Evolutionary conservation across 768 basidiomycete species (phyloP).

Genomic region (Boletus rubropictus): DNA sequence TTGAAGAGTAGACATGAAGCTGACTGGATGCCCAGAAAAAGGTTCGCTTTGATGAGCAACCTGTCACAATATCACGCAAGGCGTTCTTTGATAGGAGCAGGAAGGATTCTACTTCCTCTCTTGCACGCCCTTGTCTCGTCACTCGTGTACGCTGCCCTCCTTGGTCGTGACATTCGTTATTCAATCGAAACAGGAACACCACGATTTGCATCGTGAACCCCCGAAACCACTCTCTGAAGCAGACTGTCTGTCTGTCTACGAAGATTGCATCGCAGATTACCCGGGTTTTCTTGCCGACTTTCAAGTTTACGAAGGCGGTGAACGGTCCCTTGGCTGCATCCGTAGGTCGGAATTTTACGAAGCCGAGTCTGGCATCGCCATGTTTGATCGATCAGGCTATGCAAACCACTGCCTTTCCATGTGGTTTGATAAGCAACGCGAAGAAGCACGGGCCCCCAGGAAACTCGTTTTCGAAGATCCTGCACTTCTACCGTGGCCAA

Average conservation of each 20-base stretch:
- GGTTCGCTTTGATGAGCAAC: slow-evolving; percentile 27
- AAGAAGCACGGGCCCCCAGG: slow-evolving; percentile 11
- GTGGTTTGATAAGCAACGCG: slow-evolving; percentile 26
- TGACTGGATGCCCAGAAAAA: slow-evolving; percentile 12
- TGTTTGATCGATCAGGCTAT: slow-evolving; percentile 25
- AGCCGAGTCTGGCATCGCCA: slow-evolving; percentile 24
- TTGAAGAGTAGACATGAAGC: not conserved
- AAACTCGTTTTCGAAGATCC: slow-evolving; percentile 23
- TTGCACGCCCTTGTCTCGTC: slow-evolving; percentile 27
- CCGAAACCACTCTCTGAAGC: slow-evolving; percentile 1
- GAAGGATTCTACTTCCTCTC: slow-evolving; percentile 10
- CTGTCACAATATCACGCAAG: slow-evolving; percentile 19
- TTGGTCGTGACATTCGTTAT: not conserved
- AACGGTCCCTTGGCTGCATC: slow-evolving; percentile 1
- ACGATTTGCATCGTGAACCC: not conserved
- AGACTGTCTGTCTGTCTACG: slow-evolving; percentile 24
- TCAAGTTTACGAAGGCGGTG: slow-evolving; percentile 14
- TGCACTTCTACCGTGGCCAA: slow-evolving; percentile 14
- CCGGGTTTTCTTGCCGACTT: slow-evolving; percentile 16
- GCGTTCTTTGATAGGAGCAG: slow-evolving; percentile 15
- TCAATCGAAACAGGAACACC: slow-evolving; percentile 15
- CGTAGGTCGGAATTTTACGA: slow-evolving; percentile 25
- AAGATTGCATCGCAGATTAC: slow-evolving; percentile 25
- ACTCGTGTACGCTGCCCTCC: slow-evolving; percentile 16
- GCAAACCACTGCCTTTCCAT: slow-evolving; percentile 21